Evolutionary conservation across 1,284 basidiomycete species (phyloP), one percentile per base, ranked within the genome.

Genomic region (Cystobasidiaceae sp.): DNA sequence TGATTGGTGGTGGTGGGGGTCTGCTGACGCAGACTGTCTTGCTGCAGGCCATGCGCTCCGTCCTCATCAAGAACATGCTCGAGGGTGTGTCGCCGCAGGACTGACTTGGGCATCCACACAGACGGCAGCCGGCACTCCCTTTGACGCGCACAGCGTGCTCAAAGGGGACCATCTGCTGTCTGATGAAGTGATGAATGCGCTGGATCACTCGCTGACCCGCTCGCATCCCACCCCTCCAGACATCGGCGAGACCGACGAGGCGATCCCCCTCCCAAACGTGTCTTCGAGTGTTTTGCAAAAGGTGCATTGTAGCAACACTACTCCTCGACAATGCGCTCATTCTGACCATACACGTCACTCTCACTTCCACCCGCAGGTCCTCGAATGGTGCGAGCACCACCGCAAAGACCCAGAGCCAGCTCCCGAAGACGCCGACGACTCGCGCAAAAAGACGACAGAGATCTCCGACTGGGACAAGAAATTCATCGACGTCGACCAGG

Each of bases 331-430:
- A 81, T 65, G 86, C 92, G 64, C 45, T 19, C 21, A 41, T 41
- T 44, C n/a, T 13, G 13, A 1, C 32, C 32, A 21, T 15, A 19
- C n/a, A 58, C 9, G 15, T 7, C 19, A 17, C n/a, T 6, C 25
- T 21, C 19, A 21, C 46, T 19, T 5, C n/a, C 30, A 33, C 46
- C 6, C 49, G 6, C 72, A 94, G 91, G 93, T 98, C 63, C 83
- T 99, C 50, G 96, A 99, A 77, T 99, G 97, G 83, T 98, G 96
- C 83, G 93, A 97, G 74, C 93, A 98, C 80, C 96, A 99, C 81
- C 88, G 91, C 71, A 87, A 88, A 74, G 96, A 99, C 78, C 92
- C 93, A 28, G 84, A 97, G 48, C 93, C 94, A n/a, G 44, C 70
- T 43, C 65, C 72, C 17, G 80, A 81, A 48, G 90, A 92, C 71